These are phyloP conservation scores for Diddensiella transvaalensis DNA, from an alignment of 805 yeast genomes.

Conservation along the genomic window DNA sequence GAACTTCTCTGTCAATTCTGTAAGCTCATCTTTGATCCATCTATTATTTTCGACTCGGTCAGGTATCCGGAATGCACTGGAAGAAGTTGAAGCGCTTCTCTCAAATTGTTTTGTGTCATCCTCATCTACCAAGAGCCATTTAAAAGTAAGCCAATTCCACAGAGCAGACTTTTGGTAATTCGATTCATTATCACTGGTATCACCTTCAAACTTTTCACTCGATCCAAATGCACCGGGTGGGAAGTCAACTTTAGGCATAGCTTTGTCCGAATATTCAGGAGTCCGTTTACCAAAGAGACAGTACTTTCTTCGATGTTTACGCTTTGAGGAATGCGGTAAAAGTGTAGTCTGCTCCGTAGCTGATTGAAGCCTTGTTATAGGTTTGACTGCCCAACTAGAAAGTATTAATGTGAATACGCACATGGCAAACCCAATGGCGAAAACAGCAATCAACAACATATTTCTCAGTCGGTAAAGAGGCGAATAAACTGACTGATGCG, in stretches of 20 bases:
- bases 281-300: background rate
- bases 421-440: slow-evolving; percentile 60
- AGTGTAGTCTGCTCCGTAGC: slow-evolving; percentile 59
- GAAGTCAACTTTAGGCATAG: background rate
- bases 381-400: slow-evolving; percentile 78
- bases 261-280: background rate
- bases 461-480: slow-evolving; percentile 62
- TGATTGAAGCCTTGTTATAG: slow-evolving; percentile 72
- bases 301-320: background rate
- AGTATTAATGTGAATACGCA: slow-evolving; percentile 69
- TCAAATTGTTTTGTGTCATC: background rate
- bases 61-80: slow-evolving; percentile 24
- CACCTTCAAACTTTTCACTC: slow-evolving; percentile 1
- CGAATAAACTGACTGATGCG: slow-evolving; percentile 50
- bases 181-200: background rate
- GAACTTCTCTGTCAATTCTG: slow-evolving; percentile 82
- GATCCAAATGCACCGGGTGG: background rate
- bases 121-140: slow-evolving; percentile 1
- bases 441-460: slow-evolving; percentile 71
- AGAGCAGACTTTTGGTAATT: background rate
- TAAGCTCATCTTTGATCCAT: slow-evolving; percentile 64
- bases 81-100: slow-evolving; percentile 3
- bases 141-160: background rate
- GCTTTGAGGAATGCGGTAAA: background rate
- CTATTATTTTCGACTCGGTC: slow-evolving; percentile 21